phyloP scores from a whole-genome alignment of 768 basidiomycete species.

The Agrocybe pediades region DNA sequence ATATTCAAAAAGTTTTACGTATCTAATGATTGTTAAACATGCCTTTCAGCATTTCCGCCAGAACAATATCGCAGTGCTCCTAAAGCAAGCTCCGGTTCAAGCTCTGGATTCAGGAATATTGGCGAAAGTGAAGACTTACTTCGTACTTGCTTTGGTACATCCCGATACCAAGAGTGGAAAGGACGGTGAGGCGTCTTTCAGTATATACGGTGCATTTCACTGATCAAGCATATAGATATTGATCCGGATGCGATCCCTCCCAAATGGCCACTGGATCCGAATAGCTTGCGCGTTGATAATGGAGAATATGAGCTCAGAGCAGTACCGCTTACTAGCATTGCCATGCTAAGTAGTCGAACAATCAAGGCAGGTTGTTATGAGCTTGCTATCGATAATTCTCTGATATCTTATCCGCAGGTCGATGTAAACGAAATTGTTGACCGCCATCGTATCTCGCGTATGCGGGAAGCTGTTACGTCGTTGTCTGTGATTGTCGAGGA shows the following conservation, averaged over 20 bases:
- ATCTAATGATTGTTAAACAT: background rate
- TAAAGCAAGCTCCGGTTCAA: slow-evolving; percentile 63
- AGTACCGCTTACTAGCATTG: slow-evolving; percentile 73
- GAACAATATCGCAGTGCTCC: slow-evolving; percentile 69
- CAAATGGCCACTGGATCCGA: slow-evolving; percentile 69
- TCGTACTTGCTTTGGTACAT: slow-evolving; percentile 73
- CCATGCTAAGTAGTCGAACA: slow-evolving; percentile 66
- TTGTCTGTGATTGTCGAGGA: slow-evolving; percentile 56
- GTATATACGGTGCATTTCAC: background rate
- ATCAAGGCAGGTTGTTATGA: slow-evolving; percentile 62
- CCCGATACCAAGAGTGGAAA: slow-evolving; percentile 55
- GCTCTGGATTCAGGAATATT: slow-evolving; percentile 40
- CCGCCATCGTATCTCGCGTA: slow-evolving; percentile 58
- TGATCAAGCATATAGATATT: slow-evolving; percentile 44
- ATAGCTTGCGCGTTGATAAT: slow-evolving; percentile 46
- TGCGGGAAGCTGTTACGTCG: slow-evolving; percentile 55
- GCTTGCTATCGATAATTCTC: too few relatives aligned
- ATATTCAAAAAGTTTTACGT: background rate
- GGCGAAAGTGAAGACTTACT: slow-evolving; percentile 60
- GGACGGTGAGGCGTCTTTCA: slow-evolving; percentile 39
- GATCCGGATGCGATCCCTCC: slow-evolving; percentile 65
- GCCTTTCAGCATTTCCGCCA: slow-evolving; percentile 68
- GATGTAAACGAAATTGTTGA: slow-evolving; percentile 72
- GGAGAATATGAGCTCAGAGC: slow-evolving; percentile 66
- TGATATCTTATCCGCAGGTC: slow-evolving; percentile 50